Base-by-base conservation (phyloP, 208 protist species). In the Crithidia mellificae region DNA sequence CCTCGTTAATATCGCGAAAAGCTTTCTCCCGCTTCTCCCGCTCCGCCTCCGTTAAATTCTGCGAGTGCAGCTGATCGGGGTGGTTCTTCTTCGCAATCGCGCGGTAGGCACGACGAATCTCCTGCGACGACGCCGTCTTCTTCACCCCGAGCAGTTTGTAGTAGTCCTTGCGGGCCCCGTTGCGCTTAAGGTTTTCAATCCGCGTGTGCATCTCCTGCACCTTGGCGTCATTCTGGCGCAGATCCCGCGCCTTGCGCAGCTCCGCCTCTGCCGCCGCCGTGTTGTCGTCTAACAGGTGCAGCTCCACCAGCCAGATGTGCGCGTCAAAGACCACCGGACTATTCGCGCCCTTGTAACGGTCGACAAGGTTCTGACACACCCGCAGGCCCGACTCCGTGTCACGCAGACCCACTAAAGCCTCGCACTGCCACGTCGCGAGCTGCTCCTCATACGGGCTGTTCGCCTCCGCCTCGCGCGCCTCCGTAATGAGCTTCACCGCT, bases 121-220 rank as follows among this genome's bases (percentile, higher is more conserved):
- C 91, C 53, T 87, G 47, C 32, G 71, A 32, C 22, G 72, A 74
- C 9, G 95, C 89, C 11, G 81, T 88, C 69, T 92, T 96, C 59
- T 84, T 80, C 19, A 98, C 74, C 6, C 87, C 92, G n/a, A 98
- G 68, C 36, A 97, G 90, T 65, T 94, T 94, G 78, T 98, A 98
- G 63, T 97, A 97, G 64, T 98, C 89, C 68, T 97, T 97, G 25
- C 93, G 76, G 3, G 72, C 49, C 4, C 63, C 83, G 17, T 36
- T 63, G 9, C 83, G 80, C 56, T 79, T 79, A 47, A 93, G 47
- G 7, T 81, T 84, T 52, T 90, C 87, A 38, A 93, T 77, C 46
- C 77, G 87, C 25, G 81, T 62, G 15, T 65, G 50, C 50, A 88
- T 34, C 41, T 77, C 70, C 19, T 66, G 51, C 50, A 83, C 50